Percentiles rank a stretch among this genome's conserved stretches.
phyloP scores from a whole-genome alignment of 2,329 filamentous ascomycete species.

The Fusarium subtropicale region DNA sequence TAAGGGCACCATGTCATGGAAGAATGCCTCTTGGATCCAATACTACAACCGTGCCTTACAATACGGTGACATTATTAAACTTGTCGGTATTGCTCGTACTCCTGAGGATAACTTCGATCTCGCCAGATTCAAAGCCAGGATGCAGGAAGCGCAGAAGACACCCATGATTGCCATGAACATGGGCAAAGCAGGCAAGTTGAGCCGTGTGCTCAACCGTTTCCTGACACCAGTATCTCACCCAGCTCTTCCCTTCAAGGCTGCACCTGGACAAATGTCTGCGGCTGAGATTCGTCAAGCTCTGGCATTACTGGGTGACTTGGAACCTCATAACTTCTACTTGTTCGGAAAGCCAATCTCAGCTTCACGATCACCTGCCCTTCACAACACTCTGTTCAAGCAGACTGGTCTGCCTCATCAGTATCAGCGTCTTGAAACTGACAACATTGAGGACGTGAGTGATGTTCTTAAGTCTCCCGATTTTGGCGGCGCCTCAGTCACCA shows the following conservation, averaged over 20 bases:
- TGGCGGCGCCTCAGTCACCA: slow-evolving; percentile 94
- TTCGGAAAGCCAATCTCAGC: slow-evolving; percentile 87
- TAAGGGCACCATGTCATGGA: slow-evolving; percentile 82
- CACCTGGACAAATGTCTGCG: slow-evolving; percentile 92
- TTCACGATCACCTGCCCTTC: slow-evolving; percentile 87
- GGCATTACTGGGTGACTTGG: slow-evolving; percentile 81
- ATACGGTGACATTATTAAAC: slow-evolving; percentile 93
- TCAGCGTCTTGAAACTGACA: slow-evolving; percentile 77
- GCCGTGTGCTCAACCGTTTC: slow-evolving; percentile 89
- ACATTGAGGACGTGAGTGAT: slow-evolving; percentile 68
- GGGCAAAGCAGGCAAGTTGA: slow-evolving; percentile 87
- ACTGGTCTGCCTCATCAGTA: slow-evolving; percentile 90
- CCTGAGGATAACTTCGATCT: slow-evolving; percentile 90
- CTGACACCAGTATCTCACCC: slow-evolving; percentile 95
- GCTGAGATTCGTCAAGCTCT: slow-evolving; percentile 86
- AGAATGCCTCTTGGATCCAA: slow-evolving; percentile 89
- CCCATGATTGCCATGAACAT: slow-evolving; percentile 97
- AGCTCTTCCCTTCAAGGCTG: slow-evolving; percentile 88
- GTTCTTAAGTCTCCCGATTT: slow-evolving; percentile 80
- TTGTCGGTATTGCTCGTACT: slow-evolving; percentile 81
- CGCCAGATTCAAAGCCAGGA: slow-evolving; percentile 81
- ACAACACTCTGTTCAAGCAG: slow-evolving; percentile 84
- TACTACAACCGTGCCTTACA: slow-evolving; percentile 91
- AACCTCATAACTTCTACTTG: slow-evolving; percentile 81
- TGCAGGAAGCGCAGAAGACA: slow-evolving; percentile 77